Percentiles rank a stretch among this genome's conserved stretches.
phyloP scores from a whole-genome alignment of 1,284 basidiomycete species.

The Schizophyllum commune region DNA sequence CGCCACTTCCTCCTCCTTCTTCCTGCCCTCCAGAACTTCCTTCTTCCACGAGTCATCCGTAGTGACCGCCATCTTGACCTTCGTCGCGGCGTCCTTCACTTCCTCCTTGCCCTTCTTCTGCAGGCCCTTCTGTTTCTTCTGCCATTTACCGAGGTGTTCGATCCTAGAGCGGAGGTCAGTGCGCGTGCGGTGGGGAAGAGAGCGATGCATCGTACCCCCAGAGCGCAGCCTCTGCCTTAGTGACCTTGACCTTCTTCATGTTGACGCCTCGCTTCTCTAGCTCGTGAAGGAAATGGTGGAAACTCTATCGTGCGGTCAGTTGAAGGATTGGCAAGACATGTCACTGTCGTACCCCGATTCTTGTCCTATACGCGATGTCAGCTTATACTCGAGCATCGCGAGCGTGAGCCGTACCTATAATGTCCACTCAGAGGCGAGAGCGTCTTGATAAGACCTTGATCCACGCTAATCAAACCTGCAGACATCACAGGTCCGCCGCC shows the following conservation, averaged over 20 bases:
- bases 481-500: slow-evolving; percentile 55
- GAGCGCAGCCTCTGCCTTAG: slow-evolving; percentile 49
- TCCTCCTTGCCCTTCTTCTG: slow-evolving; percentile 26
- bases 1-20: slow-evolving; percentile 4
- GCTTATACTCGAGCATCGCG: too few species aligned
- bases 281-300: slow-evolving; percentile 51
- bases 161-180: slow-evolving; percentile 24
- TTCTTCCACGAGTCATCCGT: slow-evolving; percentile 16
- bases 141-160: slow-evolving; percentile 33
- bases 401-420: slow-evolving; percentile 30
- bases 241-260: slow-evolving; percentile 52
- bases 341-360: slow-evolving; percentile 34
- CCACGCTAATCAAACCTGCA: slow-evolving; percentile 62
- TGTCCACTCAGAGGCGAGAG: slow-evolving; percentile 65
- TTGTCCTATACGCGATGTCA: slow-evolving; percentile 20
- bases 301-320: slow-evolving; percentile 38
- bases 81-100: slow-evolving; percentile 14
- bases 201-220: slow-evolving; percentile 39
- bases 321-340: neutral
- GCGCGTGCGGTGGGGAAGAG: neutral
- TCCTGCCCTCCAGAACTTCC: slow-evolving; percentile 20
- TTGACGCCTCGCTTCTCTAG: slow-evolving; percentile 54
- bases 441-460: slow-evolving; percentile 55
- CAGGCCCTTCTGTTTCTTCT: slow-evolving; percentile 32
- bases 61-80: slow-evolving; percentile 9